Conservation (phyloP, 2,329 filamentous ascomycete species). For the Colletotrichum sp. region DNA sequence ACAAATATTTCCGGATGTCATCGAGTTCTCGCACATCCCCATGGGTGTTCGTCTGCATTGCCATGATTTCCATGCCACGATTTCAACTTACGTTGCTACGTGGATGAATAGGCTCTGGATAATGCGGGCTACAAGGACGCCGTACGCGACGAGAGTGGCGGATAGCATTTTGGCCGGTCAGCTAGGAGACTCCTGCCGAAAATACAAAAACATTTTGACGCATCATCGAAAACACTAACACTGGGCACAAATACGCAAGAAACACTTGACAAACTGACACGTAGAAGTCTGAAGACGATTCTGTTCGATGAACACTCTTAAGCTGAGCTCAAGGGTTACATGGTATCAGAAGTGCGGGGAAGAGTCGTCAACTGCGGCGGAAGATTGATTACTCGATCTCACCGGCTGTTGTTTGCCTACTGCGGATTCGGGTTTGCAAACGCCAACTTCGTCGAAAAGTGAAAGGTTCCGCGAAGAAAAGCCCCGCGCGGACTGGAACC, state of each 20-base stretch:
- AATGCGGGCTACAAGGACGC: background rate
- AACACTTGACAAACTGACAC: background rate
- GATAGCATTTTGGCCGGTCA: background rate
- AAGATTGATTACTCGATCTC: background rate
- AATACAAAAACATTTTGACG: no score
- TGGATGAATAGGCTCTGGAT: background rate
- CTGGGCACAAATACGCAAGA: background rate
- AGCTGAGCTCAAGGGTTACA: background rate
- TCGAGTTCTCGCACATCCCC: background rate
- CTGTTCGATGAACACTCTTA: background rate
- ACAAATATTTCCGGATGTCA: background rate
- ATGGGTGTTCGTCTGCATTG: background rate
- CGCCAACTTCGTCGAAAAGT: background rate
- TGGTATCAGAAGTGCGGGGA: background rate
- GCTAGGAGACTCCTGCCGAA: no score
- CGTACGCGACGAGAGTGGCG: background rate
- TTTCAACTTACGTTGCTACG: background rate
- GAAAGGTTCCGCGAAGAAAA: background rate
- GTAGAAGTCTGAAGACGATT: background rate
- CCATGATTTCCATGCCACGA: background rate
- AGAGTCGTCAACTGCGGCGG: background rate
- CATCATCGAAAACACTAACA: background rate
- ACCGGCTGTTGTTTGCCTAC: background rate
- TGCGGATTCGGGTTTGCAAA: accelerated
- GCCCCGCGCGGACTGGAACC: background rate